Evolutionary conservation across 176 grass and related monocot species (phyloP).

Genomic region (Stipa capillata): DNA sequence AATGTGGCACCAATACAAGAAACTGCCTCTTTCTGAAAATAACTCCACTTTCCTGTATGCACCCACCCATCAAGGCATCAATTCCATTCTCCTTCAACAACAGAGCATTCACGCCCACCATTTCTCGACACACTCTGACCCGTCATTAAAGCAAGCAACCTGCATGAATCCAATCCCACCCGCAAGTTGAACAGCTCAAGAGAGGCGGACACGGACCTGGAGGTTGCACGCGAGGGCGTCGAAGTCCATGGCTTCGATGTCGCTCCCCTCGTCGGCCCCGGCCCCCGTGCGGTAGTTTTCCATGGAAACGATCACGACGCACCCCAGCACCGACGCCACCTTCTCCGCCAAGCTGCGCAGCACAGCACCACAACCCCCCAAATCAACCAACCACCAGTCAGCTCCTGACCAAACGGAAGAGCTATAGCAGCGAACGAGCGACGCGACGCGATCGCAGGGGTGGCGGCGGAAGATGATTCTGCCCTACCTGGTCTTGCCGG

Average conservation of each 20-base stretch:
- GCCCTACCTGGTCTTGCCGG: constrained; percentile 84
- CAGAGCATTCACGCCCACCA: constrained; percentile 2
- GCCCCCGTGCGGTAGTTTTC: constrained; percentile 82
- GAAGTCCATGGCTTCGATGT: constrained; percentile 75
- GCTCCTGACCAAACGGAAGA: not conserved
- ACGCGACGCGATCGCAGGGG: not conserved
- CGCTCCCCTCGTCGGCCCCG: constrained; percentile 70
- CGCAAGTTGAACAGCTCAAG: not conserved
- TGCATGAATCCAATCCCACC: constrained; percentile 16
- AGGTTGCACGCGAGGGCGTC: constrained; percentile 54
- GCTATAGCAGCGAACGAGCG: not conserved
- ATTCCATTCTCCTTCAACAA: not conserved
- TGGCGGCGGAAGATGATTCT: not conserved
- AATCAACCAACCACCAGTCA: not conserved
- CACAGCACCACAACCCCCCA: not conserved
- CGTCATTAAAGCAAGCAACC: constrained; percentile 20
- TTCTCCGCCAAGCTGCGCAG: constrained; percentile 77
- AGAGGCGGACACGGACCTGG: constrained; percentile 39
- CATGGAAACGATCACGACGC: constrained; percentile 91
- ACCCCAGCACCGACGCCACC: constrained; percentile 87
- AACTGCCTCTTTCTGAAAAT: constrained; percentile 10
- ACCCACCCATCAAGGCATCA: constrained; percentile 4
- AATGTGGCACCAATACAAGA: constrained; percentile 8
- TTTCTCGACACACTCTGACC: not conserved
- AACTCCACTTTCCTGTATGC: not conserved